These are phyloP conservation scores for Xanthoconium stramineum DNA, from an alignment of 768 basidiomycete species.

Conservation along the genomic window DNA sequence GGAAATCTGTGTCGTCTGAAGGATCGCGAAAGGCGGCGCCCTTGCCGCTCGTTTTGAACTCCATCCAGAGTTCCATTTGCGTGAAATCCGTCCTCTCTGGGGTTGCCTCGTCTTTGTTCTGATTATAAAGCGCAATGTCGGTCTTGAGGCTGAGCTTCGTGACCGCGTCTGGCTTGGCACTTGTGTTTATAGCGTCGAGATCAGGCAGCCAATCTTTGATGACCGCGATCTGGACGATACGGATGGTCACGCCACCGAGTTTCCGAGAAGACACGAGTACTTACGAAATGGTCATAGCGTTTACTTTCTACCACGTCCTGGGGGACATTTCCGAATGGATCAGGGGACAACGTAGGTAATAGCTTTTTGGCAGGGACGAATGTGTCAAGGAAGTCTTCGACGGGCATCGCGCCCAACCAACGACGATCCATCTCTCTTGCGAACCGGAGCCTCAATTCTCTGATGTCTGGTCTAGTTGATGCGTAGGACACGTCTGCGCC, in stretches of 20 bases:
- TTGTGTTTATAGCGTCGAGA: neutral
- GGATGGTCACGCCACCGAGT: no score
- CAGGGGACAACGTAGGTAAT: no score
- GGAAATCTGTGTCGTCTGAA: neutral
- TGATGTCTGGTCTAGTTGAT: no score
- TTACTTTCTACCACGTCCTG: neutral
- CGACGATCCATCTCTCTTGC: no score
- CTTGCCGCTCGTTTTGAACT: neutral
- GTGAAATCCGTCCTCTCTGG: neutral
- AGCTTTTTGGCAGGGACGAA: no score
- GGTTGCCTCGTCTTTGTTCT: neutral
- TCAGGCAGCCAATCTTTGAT: neutral
- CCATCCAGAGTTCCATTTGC: slow-evolving; percentile 1
- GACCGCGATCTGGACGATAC: neutral
- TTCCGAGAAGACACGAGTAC: neutral
- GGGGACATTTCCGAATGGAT: neutral
- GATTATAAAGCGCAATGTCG: neutral
- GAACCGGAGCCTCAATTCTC: no score
- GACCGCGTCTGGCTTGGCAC: neutral
- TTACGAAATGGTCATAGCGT: neutral
- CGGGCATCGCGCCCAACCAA: no score
- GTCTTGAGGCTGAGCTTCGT: neutral
- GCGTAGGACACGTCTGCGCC: no score
- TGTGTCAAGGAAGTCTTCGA: no score
- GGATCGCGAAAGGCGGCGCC: neutral